Percentiles rank a stretch among this genome's conserved stretches.
Conservation (phyloP, 2,329 filamentous ascomycete genomes). For the Diaporthe velutina region DNA sequence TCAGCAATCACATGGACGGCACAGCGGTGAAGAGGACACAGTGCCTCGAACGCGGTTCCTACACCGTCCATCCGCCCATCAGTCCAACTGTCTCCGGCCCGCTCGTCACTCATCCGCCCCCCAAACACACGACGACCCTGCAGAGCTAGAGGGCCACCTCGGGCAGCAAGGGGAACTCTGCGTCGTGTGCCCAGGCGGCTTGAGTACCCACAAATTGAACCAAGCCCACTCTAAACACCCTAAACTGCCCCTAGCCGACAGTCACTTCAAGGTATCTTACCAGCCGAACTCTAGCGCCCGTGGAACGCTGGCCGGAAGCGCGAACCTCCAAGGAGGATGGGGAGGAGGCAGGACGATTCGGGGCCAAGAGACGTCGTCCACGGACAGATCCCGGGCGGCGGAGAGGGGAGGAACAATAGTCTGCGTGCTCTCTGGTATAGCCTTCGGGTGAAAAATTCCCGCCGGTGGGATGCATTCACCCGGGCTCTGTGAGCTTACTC, state of each 20-base stretch:
- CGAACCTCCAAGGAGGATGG: background rate
- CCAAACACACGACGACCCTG: background rate
- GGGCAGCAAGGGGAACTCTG: background rate
- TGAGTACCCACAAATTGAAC: constrained; percentile 4
- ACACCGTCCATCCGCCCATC: background rate
- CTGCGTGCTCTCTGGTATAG: background rate
- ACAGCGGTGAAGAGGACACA: background rate
- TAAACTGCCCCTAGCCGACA: background rate
- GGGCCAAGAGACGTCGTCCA: background rate
- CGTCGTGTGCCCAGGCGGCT: background rate
- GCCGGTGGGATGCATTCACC: constrained; percentile 1
- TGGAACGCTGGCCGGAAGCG: background rate
- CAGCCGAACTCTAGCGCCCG: background rate
- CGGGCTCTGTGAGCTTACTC: background rate
- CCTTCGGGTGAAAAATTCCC: background rate
- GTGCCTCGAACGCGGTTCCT: background rate
- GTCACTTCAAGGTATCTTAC: background rate
- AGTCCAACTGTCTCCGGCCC: background rate
- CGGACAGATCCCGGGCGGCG: background rate
- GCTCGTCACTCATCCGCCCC: background rate
- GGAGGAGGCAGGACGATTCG: background rate
- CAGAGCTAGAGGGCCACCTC: background rate
- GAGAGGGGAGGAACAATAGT: background rate
- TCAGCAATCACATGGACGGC: background rate
- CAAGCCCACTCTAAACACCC: background rate